A percentile compares a stretch with the other conserved stretches of the same genome.
phyloP scores from a whole-genome alignment of 805 yeast species.

The Torulaspora franciscae region DNA sequence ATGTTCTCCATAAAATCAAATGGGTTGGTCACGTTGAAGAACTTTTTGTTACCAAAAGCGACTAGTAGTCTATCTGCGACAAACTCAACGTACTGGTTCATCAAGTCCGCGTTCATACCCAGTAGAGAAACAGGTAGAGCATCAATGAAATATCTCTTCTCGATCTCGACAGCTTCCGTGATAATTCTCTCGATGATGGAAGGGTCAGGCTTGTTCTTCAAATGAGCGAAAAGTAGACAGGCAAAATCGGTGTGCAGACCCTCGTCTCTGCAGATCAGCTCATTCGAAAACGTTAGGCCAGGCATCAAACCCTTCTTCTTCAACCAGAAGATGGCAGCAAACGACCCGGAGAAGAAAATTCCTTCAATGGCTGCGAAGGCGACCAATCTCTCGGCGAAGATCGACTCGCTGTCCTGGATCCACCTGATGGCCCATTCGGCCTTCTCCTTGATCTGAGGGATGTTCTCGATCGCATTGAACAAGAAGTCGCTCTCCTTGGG shows the following conservation, averaged over 20 bases:
- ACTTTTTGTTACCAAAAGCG: slow-evolving; percentile 86
- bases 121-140: slow-evolving; percentile 89
- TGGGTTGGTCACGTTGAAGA: slow-evolving; percentile 85
- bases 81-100: slow-evolving; percentile 98
- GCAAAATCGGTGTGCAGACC: slow-evolving; percentile 99
- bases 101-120: slow-evolving; percentile 90
- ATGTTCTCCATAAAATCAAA: slow-evolving; percentile 99
- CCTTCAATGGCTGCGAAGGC: slow-evolving; percentile 99
- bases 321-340: slow-evolving; percentile 97
- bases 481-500: slow-evolving; percentile 86
- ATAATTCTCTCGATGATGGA: slow-evolving; percentile 78
- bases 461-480: slow-evolving; percentile 93
- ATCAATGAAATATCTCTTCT: slow-evolving; percentile 89
- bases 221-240: slow-evolving; percentile 87
- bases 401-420: slow-evolving; percentile 83
- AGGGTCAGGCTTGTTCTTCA: slow-evolving; percentile 80
- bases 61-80: slow-evolving; percentile 93
- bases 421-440: slow-evolving; percentile 99
- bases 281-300: slow-evolving; percentile 96
- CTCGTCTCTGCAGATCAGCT: slow-evolving; percentile 96
- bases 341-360: slow-evolving; percentile 96
- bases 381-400: slow-evolving; percentile 91
- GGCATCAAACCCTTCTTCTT: slow-evolving; percentile 99
- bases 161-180: slow-evolving; percentile 92
- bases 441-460: slow-evolving; percentile 93